These are phyloP conservation scores for Coemansia javaensis DNA, from an alignment of 192 early-diverging fungal species.

Conservation along the genomic window DNA sequence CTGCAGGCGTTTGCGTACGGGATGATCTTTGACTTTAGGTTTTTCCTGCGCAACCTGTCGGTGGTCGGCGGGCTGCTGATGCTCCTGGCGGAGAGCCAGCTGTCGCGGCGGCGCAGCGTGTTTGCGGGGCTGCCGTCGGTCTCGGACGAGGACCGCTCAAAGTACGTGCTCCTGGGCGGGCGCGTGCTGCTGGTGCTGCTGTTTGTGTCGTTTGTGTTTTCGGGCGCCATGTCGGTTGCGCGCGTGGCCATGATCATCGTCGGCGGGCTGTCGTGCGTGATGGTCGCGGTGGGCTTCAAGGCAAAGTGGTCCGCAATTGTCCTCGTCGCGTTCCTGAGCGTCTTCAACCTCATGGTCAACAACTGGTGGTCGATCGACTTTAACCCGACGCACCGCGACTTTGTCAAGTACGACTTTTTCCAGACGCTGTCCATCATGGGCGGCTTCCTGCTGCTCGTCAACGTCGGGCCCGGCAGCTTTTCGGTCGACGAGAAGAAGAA, in stretches of 20 bases:
- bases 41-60: constrained; percentile 91
- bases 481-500: constrained; percentile 98
- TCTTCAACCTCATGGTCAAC: constrained; percentile 90
- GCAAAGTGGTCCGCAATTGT: constrained; percentile 95
- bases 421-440: constrained; percentile 94
- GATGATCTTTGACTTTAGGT: constrained; percentile 80
- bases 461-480: constrained; percentile 85
- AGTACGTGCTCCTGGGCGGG: constrained; percentile 88
- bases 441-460: constrained; percentile 89
- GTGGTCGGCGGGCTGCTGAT: constrained; percentile 91
- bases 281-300: constrained; percentile 98
- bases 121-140: constrained; percentile 87
- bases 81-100: constrained; percentile 79
- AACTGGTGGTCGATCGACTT: constrained; percentile 94
- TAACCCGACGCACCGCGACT: constrained; percentile 77
- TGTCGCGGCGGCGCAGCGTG: constrained; percentile 61
- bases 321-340: constrained; percentile 78
- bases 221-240: constrained; percentile 71
- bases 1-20: constrained; percentile 92
- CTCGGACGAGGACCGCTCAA: constrained; percentile 77
- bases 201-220: constrained; percentile 85
- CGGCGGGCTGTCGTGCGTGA: constrained; percentile 78
- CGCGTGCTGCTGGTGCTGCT: constrained; percentile 88
- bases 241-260: constrained; percentile 69
- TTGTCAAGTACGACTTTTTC: constrained; percentile 98